phyloP scores from a whole-genome alignment of 129 eudicot genomes.

The carrot (Daucus carota) region DNA sequence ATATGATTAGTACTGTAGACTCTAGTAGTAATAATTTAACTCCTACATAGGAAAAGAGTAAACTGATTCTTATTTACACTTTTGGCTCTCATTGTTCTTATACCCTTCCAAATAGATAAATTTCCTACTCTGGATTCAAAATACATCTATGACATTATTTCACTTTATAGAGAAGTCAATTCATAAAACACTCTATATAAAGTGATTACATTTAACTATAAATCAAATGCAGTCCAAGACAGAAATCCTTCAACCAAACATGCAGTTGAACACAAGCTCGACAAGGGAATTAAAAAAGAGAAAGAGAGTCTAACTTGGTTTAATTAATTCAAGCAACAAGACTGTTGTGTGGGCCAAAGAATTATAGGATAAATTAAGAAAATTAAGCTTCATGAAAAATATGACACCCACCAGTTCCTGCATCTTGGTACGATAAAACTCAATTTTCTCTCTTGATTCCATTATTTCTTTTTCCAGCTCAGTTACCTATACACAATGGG shows the following conservation, averaged over 20 bases:
- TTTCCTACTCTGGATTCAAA: neutral
- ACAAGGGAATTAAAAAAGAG: neutral
- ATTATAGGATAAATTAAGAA: neutral
- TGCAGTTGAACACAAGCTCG: neutral
- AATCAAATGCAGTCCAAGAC: neutral
- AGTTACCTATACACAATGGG: conserved; percentile 30
- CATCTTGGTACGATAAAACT: conserved; percentile 76
- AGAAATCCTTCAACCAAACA: neutral
- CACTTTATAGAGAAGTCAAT: neutral
- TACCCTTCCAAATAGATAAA: neutral
- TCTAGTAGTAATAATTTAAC: neutral
- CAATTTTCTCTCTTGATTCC: conserved; percentile 73
- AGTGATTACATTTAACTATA: neutral
- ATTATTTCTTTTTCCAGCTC: conserved; percentile 78
- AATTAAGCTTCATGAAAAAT: neutral
- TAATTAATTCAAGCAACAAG: neutral
- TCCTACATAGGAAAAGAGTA: neutral
- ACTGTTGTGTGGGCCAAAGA: neutral
- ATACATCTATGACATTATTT: neutral
- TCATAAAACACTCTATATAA: no score
- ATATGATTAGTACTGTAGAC: neutral
- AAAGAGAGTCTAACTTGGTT: neutral
- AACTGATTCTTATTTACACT: neutral
- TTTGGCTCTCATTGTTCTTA: neutral
- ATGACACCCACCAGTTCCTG: conserved; percentile 74